Evolutionary conservation across 129 eudicot species (phyloP), one percentile per base, ranked within the genome.

Genomic region (Helianthus tuberosus): DNA sequence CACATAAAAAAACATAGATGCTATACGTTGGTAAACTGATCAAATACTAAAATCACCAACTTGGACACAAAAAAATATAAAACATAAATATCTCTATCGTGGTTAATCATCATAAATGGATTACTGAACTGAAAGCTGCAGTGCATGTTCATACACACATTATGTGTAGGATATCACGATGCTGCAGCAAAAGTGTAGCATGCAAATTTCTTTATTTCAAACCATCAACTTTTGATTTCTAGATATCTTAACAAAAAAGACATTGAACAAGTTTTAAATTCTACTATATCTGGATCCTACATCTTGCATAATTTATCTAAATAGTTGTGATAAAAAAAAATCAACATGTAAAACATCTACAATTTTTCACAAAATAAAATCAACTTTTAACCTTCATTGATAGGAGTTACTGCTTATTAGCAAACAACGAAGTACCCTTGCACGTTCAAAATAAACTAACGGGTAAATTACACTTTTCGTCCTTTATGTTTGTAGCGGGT

Each of bases 1-100:
- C 66, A 54, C 66, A 54, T 17, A 71, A 29, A 17, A 54, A 52
- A 71, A 29, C 66, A 32, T 35, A 32, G 11, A 61, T 32, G 46
- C 11, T 61, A 60, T 12, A 13, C 13, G 16, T 5, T 29, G 44
- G 43, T 13, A 29, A 0, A 29, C 16, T 59, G 41, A 27, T 59
- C 64, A 59, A 25, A 25, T 27, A 59, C 39, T 27, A 25, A 61
- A 29, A 60, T 20, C 20, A 61, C 66, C 43, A 32, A 61, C 36
- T 61, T 61, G 2, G n/a, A 11, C 66, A 5, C 43, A 53, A 20
- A 20, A 20, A 60, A 32, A 61, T 5, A 20, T 13, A 35, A 32
- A 16, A 61, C 11, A 7, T 61, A 13, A 29, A 29, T 32, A 16
- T 61, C 10, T 61, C 44, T 32, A 60, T 11, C 12, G 65, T 59